Conservation (phyloP, 1,284 basidiomycete genomes). For the Blastosporella zonata region DNA sequence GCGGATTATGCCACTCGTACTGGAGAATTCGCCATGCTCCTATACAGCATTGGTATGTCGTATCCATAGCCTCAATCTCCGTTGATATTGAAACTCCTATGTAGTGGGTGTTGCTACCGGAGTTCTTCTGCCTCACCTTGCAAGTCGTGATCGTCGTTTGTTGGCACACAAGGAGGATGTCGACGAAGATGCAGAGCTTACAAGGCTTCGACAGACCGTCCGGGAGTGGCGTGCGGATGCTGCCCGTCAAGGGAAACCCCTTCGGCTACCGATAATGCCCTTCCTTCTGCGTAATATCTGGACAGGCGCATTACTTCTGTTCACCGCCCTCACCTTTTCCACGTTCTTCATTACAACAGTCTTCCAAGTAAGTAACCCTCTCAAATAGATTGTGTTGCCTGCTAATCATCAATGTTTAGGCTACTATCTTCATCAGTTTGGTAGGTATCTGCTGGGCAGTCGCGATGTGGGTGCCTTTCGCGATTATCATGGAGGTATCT, state of each 20-base stretch:
- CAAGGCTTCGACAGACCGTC: constrained; percentile 68
- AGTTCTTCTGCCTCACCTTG: constrained; percentile 78
- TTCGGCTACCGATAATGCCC: constrained; percentile 81
- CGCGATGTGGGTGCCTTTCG: constrained; percentile 89
- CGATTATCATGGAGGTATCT: constrained; percentile 89
- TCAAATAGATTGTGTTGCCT: background rate
- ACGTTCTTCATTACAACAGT: constrained; percentile 85
- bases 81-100: constrained; percentile 9
- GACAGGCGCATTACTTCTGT: constrained; percentile 81
- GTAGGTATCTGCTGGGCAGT: constrained; percentile 95
- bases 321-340: constrained; percentile 72
- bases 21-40: constrained; percentile 87
- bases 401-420: constrained; percentile 37
- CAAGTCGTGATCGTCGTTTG: constrained; percentile 74
- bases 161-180: constrained; percentile 69
- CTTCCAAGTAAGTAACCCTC: constrained; percentile 45
- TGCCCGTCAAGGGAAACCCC: constrained; percentile 62
- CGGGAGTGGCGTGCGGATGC: constrained; percentile 82
- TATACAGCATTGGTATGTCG: constrained; percentile 80
- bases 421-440: constrained; percentile 77
- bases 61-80: constrained; percentile 3
- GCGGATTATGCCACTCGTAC: constrained; percentile 79
- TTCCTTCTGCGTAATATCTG: constrained; percentile 90
- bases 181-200: constrained; percentile 70
- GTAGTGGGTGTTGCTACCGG: constrained; percentile 84